Base-by-base conservation (phyloP, 202 grass and related monocot species). In the Sporobolus alterniflorus region DNA sequence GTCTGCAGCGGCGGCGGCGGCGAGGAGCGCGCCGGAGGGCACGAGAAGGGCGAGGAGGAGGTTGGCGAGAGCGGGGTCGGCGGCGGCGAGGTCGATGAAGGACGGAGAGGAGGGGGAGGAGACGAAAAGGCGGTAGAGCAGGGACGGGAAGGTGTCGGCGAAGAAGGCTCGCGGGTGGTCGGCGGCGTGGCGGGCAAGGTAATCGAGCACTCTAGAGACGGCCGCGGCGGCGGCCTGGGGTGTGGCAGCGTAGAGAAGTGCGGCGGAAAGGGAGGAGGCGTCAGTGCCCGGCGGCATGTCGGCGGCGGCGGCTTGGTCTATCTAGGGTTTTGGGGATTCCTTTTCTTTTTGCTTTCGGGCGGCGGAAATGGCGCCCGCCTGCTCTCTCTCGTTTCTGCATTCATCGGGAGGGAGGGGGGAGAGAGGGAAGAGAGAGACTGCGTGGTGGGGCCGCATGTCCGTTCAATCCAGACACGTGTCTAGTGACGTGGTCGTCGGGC, bases 91-190 rank as follows among this genome's bases (percentile, higher is more conserved):
- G 79, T 97, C 84, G 69, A 97, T 79, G 91, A 92, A 97, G 20
- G 91, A 93, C 3, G 88, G 75, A 9, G 89, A 90, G 14, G 90
- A 28, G 1, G 62, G 64, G 63, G 83, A 64, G 69, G 85, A 80
- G 30, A 84, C 89, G 78, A 93, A 93, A 78, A 97, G 77, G 80
- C 89, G 94, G 74, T 69, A 89, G 34, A 97, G 88, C 70, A 92
- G 55, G 78, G 76, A 74, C 39, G 93, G 88, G 71, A 92, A 88
- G 44, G 83, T 76, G 79, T 88, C 52, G 75, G 90, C 84, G 88
- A 88, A 88, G 88, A 90, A 90, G 78, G 88, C 77, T 29, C 90
- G 88, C 40, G 74, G 54, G 52, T 84, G 88, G 71, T 96, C 90
- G 64, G 83, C 78, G 64, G 83, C 83, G 77, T 93, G 93, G 33